Evolutionary conservation across 169 alveolate species (phyloP), one percentile per base, ranked within the genome.

Genomic region (Plasmodium inui): DNA sequence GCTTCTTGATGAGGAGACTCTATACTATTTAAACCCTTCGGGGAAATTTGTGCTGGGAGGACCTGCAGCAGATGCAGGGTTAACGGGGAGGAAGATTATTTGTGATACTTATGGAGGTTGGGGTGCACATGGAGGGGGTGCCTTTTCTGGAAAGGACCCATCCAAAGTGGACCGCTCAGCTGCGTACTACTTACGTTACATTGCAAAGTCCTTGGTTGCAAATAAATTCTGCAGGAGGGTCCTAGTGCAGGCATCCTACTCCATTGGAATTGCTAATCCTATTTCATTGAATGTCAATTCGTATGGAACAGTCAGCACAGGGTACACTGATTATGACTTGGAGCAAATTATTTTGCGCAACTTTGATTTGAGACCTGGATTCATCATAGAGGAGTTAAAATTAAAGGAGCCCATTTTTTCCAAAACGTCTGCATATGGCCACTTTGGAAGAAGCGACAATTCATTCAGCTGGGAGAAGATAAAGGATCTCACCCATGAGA

Each of bases 61-160:
- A 10, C 99, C 99, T 19, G 98, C 98, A 84, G 99, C 99, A 55
- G 99, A 99, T 96, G 99, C 99, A 8, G 99, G 99, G 34, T 98
- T 99, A 57, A 99, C 99, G 14, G 99, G 99, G 84, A 98, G 99
- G 73, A 99, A 99, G 96, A 99, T 99, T 88, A 99, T 99, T 80
- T 99, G 99, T 50, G 99, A 99, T 96, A 99, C 99, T 30, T 99
- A 99, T 96, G 99, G 99, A 34, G 99, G 99, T 72, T 99, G 99
- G 99, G 99, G 99, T 17, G 99, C 99, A 28, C 99, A 99, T 95
- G 99, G 99, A 28, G 99, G 99, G 14, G 99, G 99, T 72, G 99
- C 99, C 74, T 99, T 99, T 98, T 99, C 99, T 73, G 99, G 99
- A 94, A 99, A 99, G 95, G 99, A 99, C 93, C 96, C 99, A 74